Evolutionary conservation across 2,329 filamentous ascomycete genomes (phyloP).

Genomic region (Aureobasidium pullulans): DNA sequence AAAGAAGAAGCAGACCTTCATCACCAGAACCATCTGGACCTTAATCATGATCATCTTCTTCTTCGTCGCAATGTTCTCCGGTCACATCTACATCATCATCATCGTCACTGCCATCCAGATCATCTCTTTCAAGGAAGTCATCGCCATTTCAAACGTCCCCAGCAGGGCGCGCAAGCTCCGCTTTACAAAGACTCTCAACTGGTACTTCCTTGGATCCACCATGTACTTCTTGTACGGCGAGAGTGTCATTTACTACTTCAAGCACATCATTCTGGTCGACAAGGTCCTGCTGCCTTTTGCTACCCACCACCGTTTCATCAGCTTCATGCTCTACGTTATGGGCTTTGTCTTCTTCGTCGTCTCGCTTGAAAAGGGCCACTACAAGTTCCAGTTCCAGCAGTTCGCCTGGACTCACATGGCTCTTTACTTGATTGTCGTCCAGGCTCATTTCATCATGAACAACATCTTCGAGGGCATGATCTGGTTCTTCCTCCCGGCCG

Average conservation of each 20-base stretch:
- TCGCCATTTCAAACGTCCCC: slow-evolving; percentile 91
- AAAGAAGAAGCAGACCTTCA: slow-evolving; percentile 98
- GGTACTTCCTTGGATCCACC: slow-evolving; percentile 97
- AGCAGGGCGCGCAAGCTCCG: slow-evolving; percentile 83
- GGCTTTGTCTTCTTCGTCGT: slow-evolving; percentile 98
- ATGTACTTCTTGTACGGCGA: slow-evolving; percentile 99
- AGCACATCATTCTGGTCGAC: slow-evolving; percentile 94
- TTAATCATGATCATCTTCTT: slow-evolving; percentile 94
- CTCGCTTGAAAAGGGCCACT: slow-evolving; percentile 89
- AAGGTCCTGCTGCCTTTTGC: slow-evolving; percentile 86
- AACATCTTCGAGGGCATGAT: slow-evolving; percentile 99
- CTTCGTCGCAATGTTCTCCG: slow-evolving; percentile 86
- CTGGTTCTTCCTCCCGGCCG: slow-evolving; percentile 96
- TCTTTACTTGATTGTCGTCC: slow-evolving; percentile 91
- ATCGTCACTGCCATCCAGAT: slow-evolving; percentile 92
- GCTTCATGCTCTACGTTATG: slow-evolving; percentile 95
- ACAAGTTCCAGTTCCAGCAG: slow-evolving; percentile 97
- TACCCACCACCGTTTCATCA: slow-evolving; percentile 97
- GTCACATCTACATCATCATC: slow-evolving; percentile 93
- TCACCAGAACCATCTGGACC: slow-evolving; percentile 94
- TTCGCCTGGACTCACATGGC: slow-evolving; percentile 99
- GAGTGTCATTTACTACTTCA: slow-evolving; percentile 99
- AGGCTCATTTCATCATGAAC: slow-evolving; percentile 99
- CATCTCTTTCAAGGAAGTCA: slow-evolving; percentile 97
- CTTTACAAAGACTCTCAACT: slow-evolving; percentile 94